Base-by-base conservation (phyloP, 805 yeast species). In the Jamesozyma spencerorum region DNA sequence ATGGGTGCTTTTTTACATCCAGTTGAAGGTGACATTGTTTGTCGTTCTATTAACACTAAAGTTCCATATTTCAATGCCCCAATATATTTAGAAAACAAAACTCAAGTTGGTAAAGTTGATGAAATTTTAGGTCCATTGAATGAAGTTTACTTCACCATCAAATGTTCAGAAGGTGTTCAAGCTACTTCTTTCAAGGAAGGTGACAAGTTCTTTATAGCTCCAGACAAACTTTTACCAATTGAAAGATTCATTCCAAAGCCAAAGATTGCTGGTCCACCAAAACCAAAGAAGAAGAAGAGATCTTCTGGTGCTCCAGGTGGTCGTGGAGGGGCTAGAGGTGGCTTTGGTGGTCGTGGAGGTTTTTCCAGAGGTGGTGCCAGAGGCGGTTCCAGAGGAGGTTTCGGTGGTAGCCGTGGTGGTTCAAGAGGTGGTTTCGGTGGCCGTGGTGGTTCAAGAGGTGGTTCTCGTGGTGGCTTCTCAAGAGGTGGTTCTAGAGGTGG, bases 41-140 rank as follows among this genome's bases (percentile, higher is more conserved):
- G 97, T 70, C 85, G 88, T 58, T 87, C 97, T 37, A 84, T 85
- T 57, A 92, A 92, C 64, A 79, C 86, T 43, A 90, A 90, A 71
- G 73, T 92, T 53, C 98, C 99, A 57, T 92, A 90, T 65, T 92
- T 92, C 76, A 92, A 92, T 68, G 99, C 99, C 20, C 98, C 98
- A 62, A 88, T 92, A 55, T 92, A 82, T 64, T 74, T 92, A 53
- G 97, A 92, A 64, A 90, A 92, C 74, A 92, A 92, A 67, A 82
- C 95, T 19, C 92, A 83, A 60, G 80, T 92, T 36, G 99, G 99
- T 56, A 92, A 92, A 65, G 95, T 92, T 44, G 99, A 92, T 63
- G 99, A 92, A 72, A 92, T 92, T 48, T 74, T 92, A 52, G 99
- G 99, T 38, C 97, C 98, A 36, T 69, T 92, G 62, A 92, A 92